Conservation (phyloP, 805 yeast species). For the Candida stauntonica region DNA sequence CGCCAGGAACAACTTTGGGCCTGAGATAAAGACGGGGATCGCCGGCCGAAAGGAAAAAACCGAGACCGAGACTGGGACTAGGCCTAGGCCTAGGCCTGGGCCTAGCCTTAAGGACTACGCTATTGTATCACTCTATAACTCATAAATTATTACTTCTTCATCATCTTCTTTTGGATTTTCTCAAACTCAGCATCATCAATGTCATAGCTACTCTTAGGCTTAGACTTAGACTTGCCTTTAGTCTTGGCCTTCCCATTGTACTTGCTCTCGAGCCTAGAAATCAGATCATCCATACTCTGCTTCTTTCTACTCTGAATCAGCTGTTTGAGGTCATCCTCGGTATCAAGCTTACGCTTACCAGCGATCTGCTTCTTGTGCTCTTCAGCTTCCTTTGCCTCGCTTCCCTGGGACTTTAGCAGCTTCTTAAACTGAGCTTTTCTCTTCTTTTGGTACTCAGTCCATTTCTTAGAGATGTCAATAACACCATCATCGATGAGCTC, state of each 20-base stretch:
- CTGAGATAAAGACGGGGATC: slow-evolving; percentile 1
- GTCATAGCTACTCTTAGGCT: slow-evolving; percentile 26
- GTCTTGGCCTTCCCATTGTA: slow-evolving; percentile 32
- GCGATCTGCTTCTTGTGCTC: slow-evolving; percentile 37
- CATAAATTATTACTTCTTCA: slow-evolving; percentile 1
- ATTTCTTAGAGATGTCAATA: slow-evolving; percentile 38
- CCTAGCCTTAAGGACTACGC: too few relatives aligned
- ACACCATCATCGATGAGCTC: slow-evolving; percentile 37
- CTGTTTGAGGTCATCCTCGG: slow-evolving; percentile 40
- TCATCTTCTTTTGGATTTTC: slow-evolving; percentile 25
- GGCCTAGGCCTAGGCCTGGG: too few relatives aligned
- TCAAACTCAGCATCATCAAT: slow-evolving; percentile 50
- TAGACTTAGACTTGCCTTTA: slow-evolving; percentile 3
- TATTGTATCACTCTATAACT: neutral
- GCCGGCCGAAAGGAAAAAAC: neutral
- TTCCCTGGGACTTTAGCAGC: slow-evolving; percentile 47
- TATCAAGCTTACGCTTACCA: slow-evolving; percentile 29
- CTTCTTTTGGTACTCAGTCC: slow-evolving; percentile 46
- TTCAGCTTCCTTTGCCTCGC: slow-evolving; percentile 64
- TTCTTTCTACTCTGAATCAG: slow-evolving; percentile 46
- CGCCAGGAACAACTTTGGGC: too few relatives aligned
- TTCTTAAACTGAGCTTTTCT: slow-evolving; percentile 44
- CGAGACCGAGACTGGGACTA: neutral
- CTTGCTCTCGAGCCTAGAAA: slow-evolving; percentile 45
- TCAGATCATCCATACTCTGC: slow-evolving; percentile 41